phyloP scores from a whole-genome alignment of 768 basidiomycete genomes.

The Ramaria sp. region DNA sequence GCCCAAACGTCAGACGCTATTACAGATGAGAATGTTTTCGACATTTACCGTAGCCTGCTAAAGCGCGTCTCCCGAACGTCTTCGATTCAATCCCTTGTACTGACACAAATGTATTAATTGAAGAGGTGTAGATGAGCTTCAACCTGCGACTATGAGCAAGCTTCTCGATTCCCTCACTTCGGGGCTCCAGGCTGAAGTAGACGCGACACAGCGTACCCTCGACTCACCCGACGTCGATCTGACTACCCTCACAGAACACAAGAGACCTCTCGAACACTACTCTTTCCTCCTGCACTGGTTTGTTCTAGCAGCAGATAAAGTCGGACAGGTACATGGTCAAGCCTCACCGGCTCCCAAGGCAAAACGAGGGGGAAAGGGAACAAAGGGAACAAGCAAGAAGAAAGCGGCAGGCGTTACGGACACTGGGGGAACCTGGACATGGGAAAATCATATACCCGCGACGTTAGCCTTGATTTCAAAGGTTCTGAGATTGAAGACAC shows the following conservation, averaged over 20 bases:
- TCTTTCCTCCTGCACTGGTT: constrained; percentile 93
- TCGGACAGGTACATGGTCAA: constrained; percentile 35
- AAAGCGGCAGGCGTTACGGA: constrained; percentile 14
- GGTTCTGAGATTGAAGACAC: constrained; percentile 53
- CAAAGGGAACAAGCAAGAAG: constrained; percentile 37
- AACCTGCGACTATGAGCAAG: constrained; percentile 65
- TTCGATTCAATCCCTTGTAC: constrained; percentile 5
- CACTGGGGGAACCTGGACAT: constrained; percentile 44
- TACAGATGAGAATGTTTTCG: constrained; percentile 57
- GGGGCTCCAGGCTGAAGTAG: constrained; percentile 61
- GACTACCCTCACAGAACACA: constrained; percentile 45
- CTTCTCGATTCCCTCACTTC: constrained; percentile 81
- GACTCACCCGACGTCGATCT: constrained; percentile 55
- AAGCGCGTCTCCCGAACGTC: constrained; percentile 30
- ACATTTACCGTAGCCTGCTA: constrained; percentile 71
- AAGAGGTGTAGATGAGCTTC: constrained; percentile 45
- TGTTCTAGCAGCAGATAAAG: constrained; percentile 68
- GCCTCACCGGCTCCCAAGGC: constrained; percentile 35
- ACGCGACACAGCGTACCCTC: constrained; percentile 57
- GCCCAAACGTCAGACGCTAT: constrained; percentile 70
- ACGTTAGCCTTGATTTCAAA: constrained; percentile 64
- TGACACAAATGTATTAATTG: background rate
- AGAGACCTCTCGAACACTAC: constrained; percentile 77
- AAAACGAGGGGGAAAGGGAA: constrained; percentile 46
- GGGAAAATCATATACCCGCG: constrained; percentile 65